phyloP scores from a whole-genome alignment of 495 filamentous ascomycete species.

The Talaromyces nanjingensis region DNA sequence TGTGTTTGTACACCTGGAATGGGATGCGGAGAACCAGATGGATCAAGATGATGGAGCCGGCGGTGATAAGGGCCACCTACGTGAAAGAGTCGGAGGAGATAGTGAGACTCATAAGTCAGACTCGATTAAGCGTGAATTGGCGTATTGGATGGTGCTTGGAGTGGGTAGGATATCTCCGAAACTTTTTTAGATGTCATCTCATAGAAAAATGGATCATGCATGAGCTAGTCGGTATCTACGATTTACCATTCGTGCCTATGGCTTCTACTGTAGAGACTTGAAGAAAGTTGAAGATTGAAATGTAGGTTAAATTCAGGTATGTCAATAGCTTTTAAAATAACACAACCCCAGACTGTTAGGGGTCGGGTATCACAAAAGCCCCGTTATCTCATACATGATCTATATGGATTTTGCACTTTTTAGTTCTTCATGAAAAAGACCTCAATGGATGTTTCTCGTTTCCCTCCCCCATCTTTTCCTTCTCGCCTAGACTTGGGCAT shows the following conservation, averaged over 20 bases:
- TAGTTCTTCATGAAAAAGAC: not conserved
- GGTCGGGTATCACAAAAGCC: constrained; percentile 24
- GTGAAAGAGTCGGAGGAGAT: constrained; percentile 23
- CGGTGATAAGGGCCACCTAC: constrained; percentile 34
- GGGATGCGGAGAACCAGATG: constrained; percentile 71
- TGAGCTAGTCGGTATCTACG: too few relatives aligned
- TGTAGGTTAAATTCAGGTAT: not conserved
- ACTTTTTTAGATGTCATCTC: not conserved
- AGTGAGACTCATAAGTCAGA: constrained; percentile 35
- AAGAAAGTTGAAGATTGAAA: not conserved
- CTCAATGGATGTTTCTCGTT: not conserved
- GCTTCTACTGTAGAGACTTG: not conserved
- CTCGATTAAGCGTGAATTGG: constrained; percentile 65
- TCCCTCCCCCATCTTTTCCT: not conserved
- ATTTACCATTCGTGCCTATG: too few relatives aligned
- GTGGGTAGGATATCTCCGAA: constrained; percentile 60
- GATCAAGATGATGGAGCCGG: constrained; percentile 46
- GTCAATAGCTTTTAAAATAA: not conserved
- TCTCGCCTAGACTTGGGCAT: not conserved
- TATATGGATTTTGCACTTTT: constrained; percentile 21
- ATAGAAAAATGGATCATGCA: too few relatives aligned
- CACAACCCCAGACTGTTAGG: constrained; percentile 16
- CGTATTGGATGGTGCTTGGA: constrained; percentile 92
- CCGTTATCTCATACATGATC: constrained; percentile 23
- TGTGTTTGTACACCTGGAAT: constrained; percentile 85